A percentile compares a stretch with the other conserved stretches of the same genome.
Evolutionary conservation across 2,329 filamentous ascomycete species (phyloP).

Genomic region (Penicillium brasilianum): DNA sequence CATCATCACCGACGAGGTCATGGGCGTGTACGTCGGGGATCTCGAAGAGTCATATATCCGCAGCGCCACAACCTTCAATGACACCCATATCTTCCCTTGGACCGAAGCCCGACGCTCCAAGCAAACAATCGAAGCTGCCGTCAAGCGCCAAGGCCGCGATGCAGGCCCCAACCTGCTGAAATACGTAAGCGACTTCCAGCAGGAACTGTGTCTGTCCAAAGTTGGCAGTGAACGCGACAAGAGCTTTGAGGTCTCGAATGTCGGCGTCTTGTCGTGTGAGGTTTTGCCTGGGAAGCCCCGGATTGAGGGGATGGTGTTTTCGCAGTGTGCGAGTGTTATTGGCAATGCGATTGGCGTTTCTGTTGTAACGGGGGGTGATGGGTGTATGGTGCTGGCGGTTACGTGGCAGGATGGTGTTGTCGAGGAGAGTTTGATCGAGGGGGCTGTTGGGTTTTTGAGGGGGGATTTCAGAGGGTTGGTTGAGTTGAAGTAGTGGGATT

Average conservation of each 20-base stretch:
- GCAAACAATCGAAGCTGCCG: slow-evolving; percentile 34
- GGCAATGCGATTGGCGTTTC: slow-evolving; percentile 47
- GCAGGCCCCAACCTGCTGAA: slow-evolving; percentile 45
- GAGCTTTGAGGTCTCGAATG: slow-evolving; percentile 54
- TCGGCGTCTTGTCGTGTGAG: slow-evolving; percentile 44
- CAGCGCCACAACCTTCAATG: slow-evolving; percentile 11
- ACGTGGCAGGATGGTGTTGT: slow-evolving; percentile 49
- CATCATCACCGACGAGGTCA: slow-evolving; percentile 41
- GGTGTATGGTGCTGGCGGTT: slow-evolving; percentile 47
- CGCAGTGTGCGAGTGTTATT: slow-evolving; percentile 49
- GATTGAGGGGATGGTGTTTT: slow-evolving; percentile 52
- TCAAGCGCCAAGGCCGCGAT: slow-evolving; percentile 40
- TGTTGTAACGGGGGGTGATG: slow-evolving; percentile 52
- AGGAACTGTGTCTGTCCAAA: slow-evolving; percentile 43
- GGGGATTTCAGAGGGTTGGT: not conserved
- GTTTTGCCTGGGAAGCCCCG: slow-evolving; percentile 25
- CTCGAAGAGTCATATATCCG: slow-evolving; percentile 39
- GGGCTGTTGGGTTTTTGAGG: slow-evolving; percentile 14
- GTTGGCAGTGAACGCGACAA: slow-evolving; percentile 46
- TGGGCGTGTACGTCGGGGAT: slow-evolving; percentile 47
- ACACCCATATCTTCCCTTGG: slow-evolving; percentile 38
- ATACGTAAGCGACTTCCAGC: slow-evolving; percentile 46
- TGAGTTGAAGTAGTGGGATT: not conserved
- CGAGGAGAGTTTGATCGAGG: slow-evolving; percentile 33
- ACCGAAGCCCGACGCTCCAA: slow-evolving; percentile 38